Conservation (phyloP, 2,329 filamentous ascomycete species). For the Alternaria sp. region DNA sequence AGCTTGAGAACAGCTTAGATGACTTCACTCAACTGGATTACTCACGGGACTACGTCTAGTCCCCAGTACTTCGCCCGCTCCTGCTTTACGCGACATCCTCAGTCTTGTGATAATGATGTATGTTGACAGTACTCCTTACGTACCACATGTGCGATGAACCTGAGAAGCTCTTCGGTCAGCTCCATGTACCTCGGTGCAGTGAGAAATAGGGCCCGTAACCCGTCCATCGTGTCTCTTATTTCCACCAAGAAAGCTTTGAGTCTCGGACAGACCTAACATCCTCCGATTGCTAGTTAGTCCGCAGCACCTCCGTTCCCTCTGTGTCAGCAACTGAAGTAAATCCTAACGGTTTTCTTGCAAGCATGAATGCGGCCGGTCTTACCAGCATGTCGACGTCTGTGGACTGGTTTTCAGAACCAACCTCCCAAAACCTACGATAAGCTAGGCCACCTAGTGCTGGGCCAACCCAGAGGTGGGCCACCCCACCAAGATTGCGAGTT, state of each 20-base stretch:
- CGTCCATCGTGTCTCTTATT: conserved; percentile 39
- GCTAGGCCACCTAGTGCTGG: too few relatives aligned
- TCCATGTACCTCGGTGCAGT: conserved; percentile 24
- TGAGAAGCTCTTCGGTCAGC: conserved; percentile 41
- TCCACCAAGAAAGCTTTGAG: conserved; percentile 45
- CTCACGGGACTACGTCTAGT: conserved; percentile 55
- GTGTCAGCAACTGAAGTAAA: conserved; percentile 43
- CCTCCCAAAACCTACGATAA: too few relatives aligned
- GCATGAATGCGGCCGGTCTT: conserved; percentile 45
- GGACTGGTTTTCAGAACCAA: too few relatives aligned
- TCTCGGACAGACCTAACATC: conserved; percentile 26
- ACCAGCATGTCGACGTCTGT: too few relatives aligned
- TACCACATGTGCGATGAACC: conserved; percentile 28
- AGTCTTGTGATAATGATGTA: conserved; percentile 52
- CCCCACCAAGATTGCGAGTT: too few relatives aligned
- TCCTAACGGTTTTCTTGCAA: conserved; percentile 38
- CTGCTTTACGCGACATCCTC: conserved; percentile 56
- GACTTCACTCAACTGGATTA: conserved; percentile 59
- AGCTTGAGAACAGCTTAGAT: conserved; percentile 52
- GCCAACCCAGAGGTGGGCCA: too few relatives aligned
- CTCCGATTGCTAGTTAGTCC: conserved; percentile 25
- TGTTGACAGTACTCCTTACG: conserved; percentile 1
- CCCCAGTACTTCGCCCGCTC: conserved; percentile 54
- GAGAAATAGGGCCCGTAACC: conserved; percentile 32
- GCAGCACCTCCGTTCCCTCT: conserved; percentile 34